Conservation (phyloP, 2,329 filamentous ascomycete species). For the Amauroascus niger region DNA sequence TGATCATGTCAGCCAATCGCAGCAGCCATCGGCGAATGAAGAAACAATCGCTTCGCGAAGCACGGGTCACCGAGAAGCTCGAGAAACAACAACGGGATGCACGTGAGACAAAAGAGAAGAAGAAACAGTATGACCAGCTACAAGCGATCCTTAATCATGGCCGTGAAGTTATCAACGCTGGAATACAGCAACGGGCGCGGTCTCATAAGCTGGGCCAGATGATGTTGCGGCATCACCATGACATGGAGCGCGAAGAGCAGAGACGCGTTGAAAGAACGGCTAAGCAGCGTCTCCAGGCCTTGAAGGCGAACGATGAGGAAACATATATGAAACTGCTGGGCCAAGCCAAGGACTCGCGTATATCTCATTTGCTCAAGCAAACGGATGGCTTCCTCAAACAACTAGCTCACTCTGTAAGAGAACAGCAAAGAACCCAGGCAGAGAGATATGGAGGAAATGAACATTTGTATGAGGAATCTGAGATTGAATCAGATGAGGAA, state of each 20-base stretch:
- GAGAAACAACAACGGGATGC: conserved; percentile 98
- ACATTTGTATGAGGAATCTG: conserved; percentile 50
- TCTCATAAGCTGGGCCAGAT: conserved; percentile 77
- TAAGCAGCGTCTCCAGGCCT: conserved; percentile 96
- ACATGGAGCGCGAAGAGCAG: conserved; percentile 98
- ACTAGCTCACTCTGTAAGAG: conserved; percentile 86
- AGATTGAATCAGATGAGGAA: conserved; percentile 58
- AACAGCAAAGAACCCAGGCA: conserved; percentile 75
- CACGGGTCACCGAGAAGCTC: conserved; percentile 93
- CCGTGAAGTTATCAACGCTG: conserved; percentile 62
- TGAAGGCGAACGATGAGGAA: conserved; percentile 98
- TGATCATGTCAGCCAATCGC: conserved; percentile 94
- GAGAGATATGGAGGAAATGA: conserved; percentile 64
- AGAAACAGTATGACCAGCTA: conserved; percentile 89
- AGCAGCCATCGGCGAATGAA: conserved; percentile 86
- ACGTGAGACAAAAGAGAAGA: conserved; percentile 91
- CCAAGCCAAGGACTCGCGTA: conserved; percentile 98
- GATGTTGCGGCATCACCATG: conserved; percentile 83
- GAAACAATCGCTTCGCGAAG: conserved; percentile 92
- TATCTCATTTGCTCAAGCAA: conserved; percentile 90
- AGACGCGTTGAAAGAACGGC: conserved; percentile 95
- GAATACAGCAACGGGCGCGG: conserved; percentile 59
- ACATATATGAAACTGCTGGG: conserved; percentile 96
- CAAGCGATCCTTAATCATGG: conserved; percentile 76
- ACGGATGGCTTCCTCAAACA: conserved; percentile 96